Evolutionary conservation across 2,329 filamentous ascomycete species (phyloP).

Genomic region (Ophiostoma pallidulum): DNA sequence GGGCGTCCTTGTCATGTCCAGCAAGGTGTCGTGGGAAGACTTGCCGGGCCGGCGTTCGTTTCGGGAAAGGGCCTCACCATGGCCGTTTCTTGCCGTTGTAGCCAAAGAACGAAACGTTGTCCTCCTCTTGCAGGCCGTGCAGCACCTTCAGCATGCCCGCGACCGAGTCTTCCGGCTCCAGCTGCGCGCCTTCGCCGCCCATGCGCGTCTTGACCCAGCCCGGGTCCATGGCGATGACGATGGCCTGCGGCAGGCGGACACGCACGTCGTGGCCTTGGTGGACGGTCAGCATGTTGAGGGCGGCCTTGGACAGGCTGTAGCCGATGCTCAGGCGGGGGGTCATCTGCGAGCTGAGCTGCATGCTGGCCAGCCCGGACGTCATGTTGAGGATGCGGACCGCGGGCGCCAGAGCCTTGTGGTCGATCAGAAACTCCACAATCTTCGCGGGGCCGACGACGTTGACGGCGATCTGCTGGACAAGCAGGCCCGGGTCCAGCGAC

Average conservation of each 20-base stretch:
- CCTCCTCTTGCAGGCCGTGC: slow-evolving; percentile 52
- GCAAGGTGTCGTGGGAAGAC: too few species aligned
- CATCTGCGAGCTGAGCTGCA: slow-evolving; percentile 22
- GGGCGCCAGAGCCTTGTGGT: slow-evolving; percentile 18
- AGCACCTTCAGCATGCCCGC: slow-evolving; percentile 63
- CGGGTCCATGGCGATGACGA: slow-evolving; percentile 25
- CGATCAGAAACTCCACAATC: slow-evolving; percentile 30
- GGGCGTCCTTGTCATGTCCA: too few species aligned
- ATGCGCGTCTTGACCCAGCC: slow-evolving; percentile 28
- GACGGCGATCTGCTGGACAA: slow-evolving; percentile 31
- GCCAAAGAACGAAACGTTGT: slow-evolving; percentile 20
- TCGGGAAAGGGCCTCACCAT: slow-evolving; percentile 20
- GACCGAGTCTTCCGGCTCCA: slow-evolving; percentile 23
- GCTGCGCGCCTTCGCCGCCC: slow-evolving; percentile 22
- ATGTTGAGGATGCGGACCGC: slow-evolving; percentile 31
- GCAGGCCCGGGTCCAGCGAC: slow-evolving; percentile 26
- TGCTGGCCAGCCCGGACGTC: slow-evolving; percentile 30
- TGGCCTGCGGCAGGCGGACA: slow-evolving; percentile 16
- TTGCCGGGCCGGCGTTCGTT: too few species aligned
- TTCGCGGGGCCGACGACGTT: slow-evolving; percentile 40
- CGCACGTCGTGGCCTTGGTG: slow-evolving; percentile 21
- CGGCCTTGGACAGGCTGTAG: slow-evolving; percentile 28
- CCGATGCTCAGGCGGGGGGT: slow-evolving; percentile 22
- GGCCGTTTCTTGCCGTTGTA: slow-evolving; percentile 17
- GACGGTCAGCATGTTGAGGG: slow-evolving; percentile 25